Percentiles rank a stretch among this genome's conserved stretches.
phyloP scores from a whole-genome alignment of 78 protist species.

The Emiliania huxleyi region DNA sequence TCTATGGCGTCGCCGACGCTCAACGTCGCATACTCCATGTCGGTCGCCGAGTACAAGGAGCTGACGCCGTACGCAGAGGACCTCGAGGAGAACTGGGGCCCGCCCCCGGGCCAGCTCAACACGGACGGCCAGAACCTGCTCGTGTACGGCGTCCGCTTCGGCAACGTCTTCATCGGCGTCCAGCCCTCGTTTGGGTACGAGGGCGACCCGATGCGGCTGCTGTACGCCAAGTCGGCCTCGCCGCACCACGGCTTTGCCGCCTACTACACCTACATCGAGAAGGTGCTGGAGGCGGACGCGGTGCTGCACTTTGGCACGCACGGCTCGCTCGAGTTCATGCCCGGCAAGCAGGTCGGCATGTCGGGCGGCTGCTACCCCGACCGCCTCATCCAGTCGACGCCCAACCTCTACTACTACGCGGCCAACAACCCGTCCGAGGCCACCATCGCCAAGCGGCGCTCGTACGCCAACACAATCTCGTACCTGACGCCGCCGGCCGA shows the following conservation, averaged over 20 bases:
- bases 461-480: conserved; percentile 55
- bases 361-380: conserved; percentile 53
- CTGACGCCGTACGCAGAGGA: conserved; percentile 43
- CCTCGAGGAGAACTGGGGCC: conserved; percentile 60
- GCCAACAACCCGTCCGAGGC: conserved; percentile 63
- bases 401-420: conserved; percentile 59
- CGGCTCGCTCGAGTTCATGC: conserved; percentile 63
- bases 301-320: conserved; percentile 66
- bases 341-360: conserved; percentile 62
- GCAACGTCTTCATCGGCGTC: conserved; percentile 61
- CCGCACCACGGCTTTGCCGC: conserved; percentile 65
- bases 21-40: conserved; percentile 52
- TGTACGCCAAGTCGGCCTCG: conserved; percentile 50
- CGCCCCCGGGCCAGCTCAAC: conserved; percentile 56
- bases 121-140: conserved; percentile 48
- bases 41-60: conserved; percentile 38
- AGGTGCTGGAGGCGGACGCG: conserved; percentile 52
- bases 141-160: conserved; percentile 47
- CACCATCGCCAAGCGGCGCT: conserved; percentile 60
- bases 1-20: conserved; percentile 42
- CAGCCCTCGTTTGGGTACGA: conserved; percentile 61
- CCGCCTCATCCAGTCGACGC: conserved; percentile 45
- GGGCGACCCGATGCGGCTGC: conserved; percentile 64
- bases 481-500: conserved; percentile 64
- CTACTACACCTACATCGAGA: conserved; percentile 57